phyloP scores from a whole-genome alignment of 306 rosid genomes.

The Cicer cuneatum region DNA sequence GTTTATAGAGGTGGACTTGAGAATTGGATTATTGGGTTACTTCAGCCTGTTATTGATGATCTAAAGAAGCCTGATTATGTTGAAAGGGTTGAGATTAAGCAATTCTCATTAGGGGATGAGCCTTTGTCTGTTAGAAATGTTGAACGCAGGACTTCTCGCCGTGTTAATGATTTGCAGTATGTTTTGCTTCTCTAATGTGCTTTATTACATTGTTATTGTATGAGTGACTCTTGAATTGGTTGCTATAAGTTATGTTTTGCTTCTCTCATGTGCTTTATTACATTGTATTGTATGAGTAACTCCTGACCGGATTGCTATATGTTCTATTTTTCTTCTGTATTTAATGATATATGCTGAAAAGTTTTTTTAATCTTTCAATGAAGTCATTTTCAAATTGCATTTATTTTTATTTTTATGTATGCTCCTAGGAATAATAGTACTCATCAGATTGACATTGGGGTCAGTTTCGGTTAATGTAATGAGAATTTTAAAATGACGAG shows the following conservation, averaged over 20 bases:
- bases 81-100: conserved; percentile 92
- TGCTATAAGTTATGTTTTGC: background rate
- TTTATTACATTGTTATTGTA: background rate
- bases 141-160: conserved; percentile 93
- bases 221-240: background rate
- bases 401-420: background rate
- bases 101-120: conserved; percentile 88
- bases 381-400: background rate
- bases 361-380: background rate
- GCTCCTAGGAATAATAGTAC: background rate
- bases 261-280: background rate
- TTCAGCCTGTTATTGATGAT: conserved; percentile 95
- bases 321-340: background rate
- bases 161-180: conserved; percentile 93
- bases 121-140: conserved; percentile 95
- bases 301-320: background rate
- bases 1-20: conserved; percentile 85
- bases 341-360: conserved; percentile 1
- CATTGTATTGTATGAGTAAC: background rate
- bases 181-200: conserved; percentile 38
- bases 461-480: background rate
- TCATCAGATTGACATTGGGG: background rate
- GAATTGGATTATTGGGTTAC: conserved; percentile 90
- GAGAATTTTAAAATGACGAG: background rate
- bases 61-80: conserved; percentile 95